Evolutionary conservation across 805 yeast species (phyloP).

Genomic region (Wickerhamomyces rabaulensis): DNA sequence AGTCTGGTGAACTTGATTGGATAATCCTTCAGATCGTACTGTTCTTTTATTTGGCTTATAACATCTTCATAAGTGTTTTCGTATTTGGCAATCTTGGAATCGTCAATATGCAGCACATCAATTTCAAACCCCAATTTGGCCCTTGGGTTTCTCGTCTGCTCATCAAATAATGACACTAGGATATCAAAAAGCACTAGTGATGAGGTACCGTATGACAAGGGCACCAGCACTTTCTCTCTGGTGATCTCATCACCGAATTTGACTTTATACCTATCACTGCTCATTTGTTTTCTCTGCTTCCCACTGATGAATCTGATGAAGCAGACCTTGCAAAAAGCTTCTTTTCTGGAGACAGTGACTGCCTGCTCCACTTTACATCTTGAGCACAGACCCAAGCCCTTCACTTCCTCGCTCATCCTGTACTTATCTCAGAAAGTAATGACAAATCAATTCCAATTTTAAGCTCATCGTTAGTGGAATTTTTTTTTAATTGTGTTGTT

Average conservation of each 20-base stretch:
- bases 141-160: constrained; percentile 55
- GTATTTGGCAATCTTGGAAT: constrained; percentile 21
- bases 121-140: constrained; percentile 67
- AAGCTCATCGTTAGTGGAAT: not conserved
- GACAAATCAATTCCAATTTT: not conserved
- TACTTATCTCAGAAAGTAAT: not conserved
- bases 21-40: constrained; percentile 20
- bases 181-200: constrained; percentile 69
- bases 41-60: constrained; percentile 11
- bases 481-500: not conserved
- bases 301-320: constrained; percentile 68
- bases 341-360: constrained; percentile 51
- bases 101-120: constrained; percentile 45
- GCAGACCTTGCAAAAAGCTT: constrained; percentile 60
- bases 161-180: constrained; percentile 51
- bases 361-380: constrained; percentile 44
- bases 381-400: constrained; percentile 14
- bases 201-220: constrained; percentile 62
- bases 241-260: constrained; percentile 45
- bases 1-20: constrained; percentile 36
- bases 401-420: not conserved
- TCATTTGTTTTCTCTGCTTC: constrained; percentile 77
- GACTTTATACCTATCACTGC: constrained; percentile 64
- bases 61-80: constrained; percentile 11
- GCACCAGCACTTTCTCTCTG: constrained; percentile 45